Evolutionary conservation across 2,329 filamentous ascomycete genomes (phyloP).

Genomic region (Chrysoporthe austroafricana): DNA sequence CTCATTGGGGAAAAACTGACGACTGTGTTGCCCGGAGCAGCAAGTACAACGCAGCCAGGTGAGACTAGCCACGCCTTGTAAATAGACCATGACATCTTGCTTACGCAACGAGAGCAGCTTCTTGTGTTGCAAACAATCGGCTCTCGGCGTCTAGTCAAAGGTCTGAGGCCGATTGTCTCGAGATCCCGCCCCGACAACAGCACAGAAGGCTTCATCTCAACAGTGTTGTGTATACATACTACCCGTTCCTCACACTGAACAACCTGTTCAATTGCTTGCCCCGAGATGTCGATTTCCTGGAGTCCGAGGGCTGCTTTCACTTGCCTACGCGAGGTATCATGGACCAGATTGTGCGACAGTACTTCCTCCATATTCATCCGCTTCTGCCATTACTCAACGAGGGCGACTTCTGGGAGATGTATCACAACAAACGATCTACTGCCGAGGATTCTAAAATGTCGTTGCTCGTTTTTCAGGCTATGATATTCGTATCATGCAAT

Average conservation of each 20-base stretch:
- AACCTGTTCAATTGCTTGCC: constrained; percentile 41
- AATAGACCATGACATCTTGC: background rate
- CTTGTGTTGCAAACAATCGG: background rate
- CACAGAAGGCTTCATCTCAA: background rate
- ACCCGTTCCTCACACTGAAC: constrained; percentile 44
- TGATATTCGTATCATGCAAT: constrained; percentile 50
- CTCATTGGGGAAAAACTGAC: background rate
- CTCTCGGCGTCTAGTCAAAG: background rate
- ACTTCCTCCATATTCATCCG: constrained; percentile 48
- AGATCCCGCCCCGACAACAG: background rate
- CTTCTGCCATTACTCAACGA: constrained; percentile 47
- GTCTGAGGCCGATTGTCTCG: background rate
- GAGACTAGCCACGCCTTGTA: background rate
- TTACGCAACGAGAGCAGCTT: background rate
- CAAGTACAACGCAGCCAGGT: constrained; percentile 4
- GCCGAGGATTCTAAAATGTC: constrained; percentile 36
- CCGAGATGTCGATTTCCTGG: constrained; percentile 48
- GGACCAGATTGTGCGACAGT: constrained; percentile 49
- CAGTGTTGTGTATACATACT: constrained; percentile 40
- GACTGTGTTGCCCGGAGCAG: background rate
- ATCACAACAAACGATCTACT: constrained; percentile 33
- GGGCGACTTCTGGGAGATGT: constrained; percentile 49
- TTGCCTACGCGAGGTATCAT: constrained; percentile 42
- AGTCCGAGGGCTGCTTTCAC: constrained; percentile 46
- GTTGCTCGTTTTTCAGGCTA: constrained; percentile 49